phyloP scores from a whole-genome alignment of 495 filamentous ascomycete genomes.

The Cenococcum geophilum region DNA sequence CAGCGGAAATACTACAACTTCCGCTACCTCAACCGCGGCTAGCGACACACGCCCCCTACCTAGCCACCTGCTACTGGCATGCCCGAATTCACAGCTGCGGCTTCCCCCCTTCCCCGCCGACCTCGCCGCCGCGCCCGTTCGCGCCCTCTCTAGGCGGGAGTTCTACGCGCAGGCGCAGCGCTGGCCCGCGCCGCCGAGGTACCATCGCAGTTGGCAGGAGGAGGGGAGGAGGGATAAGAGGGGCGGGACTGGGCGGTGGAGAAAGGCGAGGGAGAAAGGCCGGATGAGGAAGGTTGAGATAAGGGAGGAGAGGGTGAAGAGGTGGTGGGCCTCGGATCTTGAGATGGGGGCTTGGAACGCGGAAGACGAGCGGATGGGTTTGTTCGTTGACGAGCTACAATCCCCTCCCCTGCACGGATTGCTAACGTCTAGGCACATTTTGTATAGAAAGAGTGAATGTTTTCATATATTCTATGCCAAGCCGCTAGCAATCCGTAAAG shows the following conservation, averaged over 20 bases:
- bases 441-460: too few species aligned
- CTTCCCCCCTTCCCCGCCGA: neutral
- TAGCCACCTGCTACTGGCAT: neutral
- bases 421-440: too few species aligned
- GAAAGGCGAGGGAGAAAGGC: neutral
- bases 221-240: neutral
- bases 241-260: neutral
- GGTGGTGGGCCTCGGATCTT: neutral
- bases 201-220: neutral
- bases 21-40: neutral
- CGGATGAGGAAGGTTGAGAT: neutral
- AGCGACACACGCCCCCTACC: neutral
- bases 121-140: neutral
- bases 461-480: too few species aligned
- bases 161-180: conserved; percentile 1
- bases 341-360: neutral
- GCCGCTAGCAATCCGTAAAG: too few species aligned
- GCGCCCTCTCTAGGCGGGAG: neutral
- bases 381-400: neutral
- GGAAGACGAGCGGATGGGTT: neutral
- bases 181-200: neutral
- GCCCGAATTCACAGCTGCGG: neutral
- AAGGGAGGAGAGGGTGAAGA: neutral
- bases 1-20: neutral
- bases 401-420: too few species aligned